Conservation (phyloP, 768 basidiomycete species). For the Myochromella boudieri region DNA sequence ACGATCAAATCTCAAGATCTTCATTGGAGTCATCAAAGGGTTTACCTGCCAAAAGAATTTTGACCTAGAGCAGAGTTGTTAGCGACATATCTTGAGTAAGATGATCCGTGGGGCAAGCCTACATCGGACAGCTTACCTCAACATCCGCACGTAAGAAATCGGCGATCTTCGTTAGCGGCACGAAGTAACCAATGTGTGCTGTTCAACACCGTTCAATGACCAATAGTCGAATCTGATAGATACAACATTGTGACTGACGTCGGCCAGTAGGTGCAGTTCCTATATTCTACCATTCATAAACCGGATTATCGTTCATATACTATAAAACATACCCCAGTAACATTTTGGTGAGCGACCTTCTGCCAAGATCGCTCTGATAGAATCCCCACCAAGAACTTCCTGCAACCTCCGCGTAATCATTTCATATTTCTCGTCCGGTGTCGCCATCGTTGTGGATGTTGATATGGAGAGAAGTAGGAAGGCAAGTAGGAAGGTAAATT, state of each 20-base stretch:
- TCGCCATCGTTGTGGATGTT: constrained; percentile 9
- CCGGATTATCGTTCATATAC: neutral
- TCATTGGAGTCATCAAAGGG: neutral
- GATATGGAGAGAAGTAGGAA: too few species aligned
- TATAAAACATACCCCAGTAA: constrained; percentile 82
- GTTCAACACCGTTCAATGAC: constrained; percentile 10
- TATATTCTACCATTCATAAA: constrained; percentile 27
- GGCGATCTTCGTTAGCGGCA: constrained; percentile 90
- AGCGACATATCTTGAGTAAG: neutral
- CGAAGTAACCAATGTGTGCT: constrained; percentile 99
- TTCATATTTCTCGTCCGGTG: constrained; percentile 59
- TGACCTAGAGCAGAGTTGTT: constrained; percentile 48
- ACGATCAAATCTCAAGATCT: neutral
- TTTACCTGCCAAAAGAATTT: constrained; percentile 76
- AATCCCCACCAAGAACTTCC: constrained; percentile 86
- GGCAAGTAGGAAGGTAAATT: neutral
- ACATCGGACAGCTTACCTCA: constrained; percentile 47
- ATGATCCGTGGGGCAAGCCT: neutral
- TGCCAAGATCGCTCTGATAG: constrained; percentile 75
- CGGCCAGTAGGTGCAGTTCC: constrained; percentile 93
- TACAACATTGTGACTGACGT: constrained; percentile 55
- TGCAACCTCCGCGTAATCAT: constrained; percentile 84
- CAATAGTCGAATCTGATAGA: neutral
- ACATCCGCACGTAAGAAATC: constrained; percentile 95
- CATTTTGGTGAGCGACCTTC: constrained; percentile 77